Percentiles rank a stretch among this genome's conserved stretches.
phyloP scores from a whole-genome alignment of 192 early-diverging fungal genomes.

The Spinellus fusiger region DNA sequence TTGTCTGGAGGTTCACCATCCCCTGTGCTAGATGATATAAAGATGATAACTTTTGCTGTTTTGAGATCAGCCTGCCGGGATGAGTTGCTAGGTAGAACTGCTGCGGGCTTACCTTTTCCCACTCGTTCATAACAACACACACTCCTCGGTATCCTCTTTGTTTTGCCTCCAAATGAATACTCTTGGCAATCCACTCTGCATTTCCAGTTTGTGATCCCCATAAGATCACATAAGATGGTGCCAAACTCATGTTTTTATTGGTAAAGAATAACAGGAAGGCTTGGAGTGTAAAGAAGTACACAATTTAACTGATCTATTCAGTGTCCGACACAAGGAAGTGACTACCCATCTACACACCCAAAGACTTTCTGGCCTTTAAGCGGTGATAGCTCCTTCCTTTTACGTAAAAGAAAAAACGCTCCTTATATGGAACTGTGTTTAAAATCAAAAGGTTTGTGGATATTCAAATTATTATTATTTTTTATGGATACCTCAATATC shows the following conservation, averaged over 20 bases:
- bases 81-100: neutral
- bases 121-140: conserved; percentile 68
- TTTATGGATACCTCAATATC: too few relatives aligned
- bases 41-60: conserved; percentile 52
- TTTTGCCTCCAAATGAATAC: conserved; percentile 69
- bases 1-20: conserved; percentile 97
- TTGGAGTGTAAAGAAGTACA: too few relatives aligned
- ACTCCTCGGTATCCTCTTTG: conserved; percentile 61
- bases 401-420: too few relatives aligned
- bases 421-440: too few relatives aligned
- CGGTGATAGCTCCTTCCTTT: too few relatives aligned
- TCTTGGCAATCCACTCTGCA: conserved; percentile 88
- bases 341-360: too few relatives aligned
- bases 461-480: too few relatives aligned
- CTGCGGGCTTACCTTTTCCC: conserved; percentile 51
- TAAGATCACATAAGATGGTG: conserved; percentile 42
- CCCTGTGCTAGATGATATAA: conserved; percentile 88
- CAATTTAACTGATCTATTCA: too few relatives aligned
- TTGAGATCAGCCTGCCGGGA: neutral
- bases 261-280: neutral
- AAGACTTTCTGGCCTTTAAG: too few relatives aligned
- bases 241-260: neutral
- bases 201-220: conserved; percentile 94
- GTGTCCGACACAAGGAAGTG: too few relatives aligned
- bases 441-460: too few relatives aligned